Conservation (phyloP, 2,329 filamentous ascomycete species). For the Fusarium sp. region DNA sequence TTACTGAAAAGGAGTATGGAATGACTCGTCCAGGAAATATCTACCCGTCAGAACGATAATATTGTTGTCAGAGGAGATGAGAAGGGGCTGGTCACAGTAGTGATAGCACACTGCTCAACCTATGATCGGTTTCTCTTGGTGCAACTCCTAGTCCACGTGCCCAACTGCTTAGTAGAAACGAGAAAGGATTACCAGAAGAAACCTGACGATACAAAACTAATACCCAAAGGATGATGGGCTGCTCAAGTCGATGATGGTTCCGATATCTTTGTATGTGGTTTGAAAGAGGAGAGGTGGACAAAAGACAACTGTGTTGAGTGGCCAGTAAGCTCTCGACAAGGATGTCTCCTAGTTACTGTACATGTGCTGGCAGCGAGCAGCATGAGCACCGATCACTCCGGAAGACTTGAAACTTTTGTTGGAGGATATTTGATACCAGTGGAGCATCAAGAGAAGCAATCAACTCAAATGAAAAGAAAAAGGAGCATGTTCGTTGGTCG, state of each 20-base stretch:
- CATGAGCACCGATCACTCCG: neutral
- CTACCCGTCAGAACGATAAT: neutral
- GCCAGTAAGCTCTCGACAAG: slow-evolving; percentile 20
- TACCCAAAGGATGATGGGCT: neutral
- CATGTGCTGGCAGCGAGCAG: slow-evolving; percentile 4
- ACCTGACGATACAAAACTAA: neutral
- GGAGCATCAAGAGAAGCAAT: neutral
- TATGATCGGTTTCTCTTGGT: neutral
- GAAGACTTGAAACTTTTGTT: neutral
- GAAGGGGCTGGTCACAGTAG: neutral
- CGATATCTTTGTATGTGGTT: slow-evolving; percentile 1
- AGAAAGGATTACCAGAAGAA: neutral
- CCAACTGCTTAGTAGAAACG: neutral
- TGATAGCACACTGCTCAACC: neutral
- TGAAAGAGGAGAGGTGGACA: neutral
- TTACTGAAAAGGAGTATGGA: neutral
- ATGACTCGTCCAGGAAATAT: neutral
- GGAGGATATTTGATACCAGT: neutral
- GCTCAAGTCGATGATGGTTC: slow-evolving; percentile 7
- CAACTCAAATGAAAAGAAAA: slow-evolving; percentile 6
- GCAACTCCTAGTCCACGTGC: neutral
- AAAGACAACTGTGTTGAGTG: neutral
- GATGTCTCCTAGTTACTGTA: slow-evolving; percentile 8
- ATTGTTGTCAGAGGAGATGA: neutral
- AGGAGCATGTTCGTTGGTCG: neutral